phyloP scores from a whole-genome alignment of 148 eudicot genomes.

The Amaranthus palmeri region DNA sequence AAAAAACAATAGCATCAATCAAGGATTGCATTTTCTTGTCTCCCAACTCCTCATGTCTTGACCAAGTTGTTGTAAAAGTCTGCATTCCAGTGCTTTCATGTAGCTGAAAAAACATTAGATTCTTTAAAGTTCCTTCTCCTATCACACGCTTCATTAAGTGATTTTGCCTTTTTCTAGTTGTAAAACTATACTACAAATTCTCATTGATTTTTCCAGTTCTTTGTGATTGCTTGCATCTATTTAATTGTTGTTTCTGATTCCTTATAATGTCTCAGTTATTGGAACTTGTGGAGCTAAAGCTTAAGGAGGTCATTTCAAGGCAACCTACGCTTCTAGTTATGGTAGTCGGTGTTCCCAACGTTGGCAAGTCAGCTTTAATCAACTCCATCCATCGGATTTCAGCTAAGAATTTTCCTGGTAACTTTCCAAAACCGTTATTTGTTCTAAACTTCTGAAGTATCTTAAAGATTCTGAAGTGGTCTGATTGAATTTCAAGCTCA shows the following conservation, averaged over 20 bases:
- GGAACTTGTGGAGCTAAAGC: conserved; percentile 80
- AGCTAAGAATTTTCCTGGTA: conserved; percentile 76
- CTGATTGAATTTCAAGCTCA: not conserved
- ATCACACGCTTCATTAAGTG: not conserved
- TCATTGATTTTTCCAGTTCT: not conserved
- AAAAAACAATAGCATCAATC: not conserved
- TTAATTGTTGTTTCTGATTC: conserved; percentile 14
- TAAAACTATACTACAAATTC: too few relatives aligned
- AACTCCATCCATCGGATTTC: conserved; percentile 87
- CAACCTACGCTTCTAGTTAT: conserved; percentile 91
- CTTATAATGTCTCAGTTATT: conserved; percentile 49
- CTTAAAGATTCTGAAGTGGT: not conserved
- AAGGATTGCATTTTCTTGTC: not conserved
- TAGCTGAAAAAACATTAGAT: too few relatives aligned
- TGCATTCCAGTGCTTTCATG: not conserved
- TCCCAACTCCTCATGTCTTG: not conserved
- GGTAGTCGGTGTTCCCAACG: conserved; percentile 98
- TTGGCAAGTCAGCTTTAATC: conserved; percentile 92
- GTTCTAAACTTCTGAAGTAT: not conserved
- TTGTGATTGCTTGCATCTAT: not conserved
- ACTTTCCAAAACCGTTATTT: conserved; percentile 10
- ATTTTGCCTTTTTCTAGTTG: not conserved
- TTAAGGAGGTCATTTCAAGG: conserved; percentile 73
- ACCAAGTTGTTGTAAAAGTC: not conserved
- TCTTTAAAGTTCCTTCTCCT: not conserved